Evolutionary conservation across 768 basidiomycete species (phyloP).

Genomic region (Brasilioporus rufonigricans): DNA sequence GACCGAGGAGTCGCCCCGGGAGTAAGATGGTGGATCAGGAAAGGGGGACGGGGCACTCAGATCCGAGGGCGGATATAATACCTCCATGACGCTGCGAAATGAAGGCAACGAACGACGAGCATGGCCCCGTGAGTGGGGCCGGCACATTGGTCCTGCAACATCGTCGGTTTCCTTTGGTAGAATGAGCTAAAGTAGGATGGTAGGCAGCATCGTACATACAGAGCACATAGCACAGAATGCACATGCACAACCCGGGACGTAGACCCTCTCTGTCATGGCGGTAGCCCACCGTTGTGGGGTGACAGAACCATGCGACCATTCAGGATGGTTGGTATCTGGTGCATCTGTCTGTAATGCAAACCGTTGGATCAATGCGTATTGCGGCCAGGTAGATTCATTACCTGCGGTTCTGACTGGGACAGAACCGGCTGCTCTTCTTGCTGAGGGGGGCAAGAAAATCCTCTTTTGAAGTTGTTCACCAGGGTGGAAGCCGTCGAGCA

Average conservation of each 20-base stretch:
- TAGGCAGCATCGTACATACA: neutral
- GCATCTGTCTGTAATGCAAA: neutral
- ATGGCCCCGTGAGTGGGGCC: neutral
- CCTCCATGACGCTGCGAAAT: slow-evolving; percentile 20
- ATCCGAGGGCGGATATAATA: slow-evolving; percentile 28
- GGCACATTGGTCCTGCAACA: neutral
- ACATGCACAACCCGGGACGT: neutral
- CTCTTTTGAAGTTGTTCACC: slow-evolving; percentile 14
- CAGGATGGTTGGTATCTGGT: neutral
- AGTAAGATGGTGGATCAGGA: slow-evolving; percentile 24
- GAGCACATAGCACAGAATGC: neutral
- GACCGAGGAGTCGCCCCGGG: neutral
- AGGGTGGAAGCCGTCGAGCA: neutral
- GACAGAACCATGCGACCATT: neutral
- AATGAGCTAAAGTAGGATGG: slow-evolving; percentile 3
- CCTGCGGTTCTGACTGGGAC: neutral
- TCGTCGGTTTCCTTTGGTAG: slow-evolving; percentile 6
- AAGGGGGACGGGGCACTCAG: slow-evolving; percentile 1
- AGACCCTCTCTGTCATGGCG: neutral
- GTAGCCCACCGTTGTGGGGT: neutral
- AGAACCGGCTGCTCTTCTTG: neutral
- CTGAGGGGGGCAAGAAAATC: neutral
- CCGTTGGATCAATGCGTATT: neutral
- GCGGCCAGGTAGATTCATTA: neutral
- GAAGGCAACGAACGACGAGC: slow-evolving; percentile 14